Conservation (phyloP, 2,329 filamentous ascomycete species). For the Septoria linicola region DNA sequence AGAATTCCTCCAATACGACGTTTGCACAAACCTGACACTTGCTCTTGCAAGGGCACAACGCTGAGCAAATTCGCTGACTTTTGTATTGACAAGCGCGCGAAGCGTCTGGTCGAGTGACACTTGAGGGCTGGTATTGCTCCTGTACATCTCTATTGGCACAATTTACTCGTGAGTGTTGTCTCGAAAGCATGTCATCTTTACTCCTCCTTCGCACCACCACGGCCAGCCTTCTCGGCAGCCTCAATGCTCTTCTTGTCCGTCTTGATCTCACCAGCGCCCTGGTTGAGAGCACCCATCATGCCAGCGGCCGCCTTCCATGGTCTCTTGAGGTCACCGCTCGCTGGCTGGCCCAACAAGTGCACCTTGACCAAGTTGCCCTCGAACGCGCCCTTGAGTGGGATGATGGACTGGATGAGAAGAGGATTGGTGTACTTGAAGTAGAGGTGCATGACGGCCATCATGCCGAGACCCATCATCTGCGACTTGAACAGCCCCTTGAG, state of each 20-base stretch:
- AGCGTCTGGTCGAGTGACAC: too few relatives aligned
- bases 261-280: slow-evolving; percentile 69
- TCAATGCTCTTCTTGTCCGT: slow-evolving; percentile 69
- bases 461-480: slow-evolving; percentile 92
- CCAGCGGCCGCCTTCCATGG: slow-evolving; percentile 88
- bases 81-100: too few relatives aligned
- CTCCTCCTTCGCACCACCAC: slow-evolving; percentile 55
- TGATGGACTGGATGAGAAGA: slow-evolving; percentile 96
- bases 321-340: slow-evolving; percentile 85
- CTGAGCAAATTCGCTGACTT: too few relatives aligned
- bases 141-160: background rate
- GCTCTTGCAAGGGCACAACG: background rate
- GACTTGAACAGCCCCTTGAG: slow-evolving; percentile 81
- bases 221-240: slow-evolving; percentile 51
- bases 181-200: slow-evolving; percentile 32
- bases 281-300: slow-evolving; percentile 71
- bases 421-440: slow-evolving; percentile 99
- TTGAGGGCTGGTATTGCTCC: background rate
- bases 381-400: slow-evolving; percentile 91
- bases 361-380: slow-evolving; percentile 97
- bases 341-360: slow-evolving; percentile 82
- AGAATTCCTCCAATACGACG: background rate
- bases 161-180: background rate
- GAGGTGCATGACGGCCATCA: slow-evolving; percentile 98
- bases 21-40: background rate